A percentile compares a stretch with the other conserved stretches of the same genome.
These are phyloP conservation scores for Podospora tetraspora DNA, from an alignment of 495 filamentous ascomycete species.

Conservation along the genomic window DNA sequence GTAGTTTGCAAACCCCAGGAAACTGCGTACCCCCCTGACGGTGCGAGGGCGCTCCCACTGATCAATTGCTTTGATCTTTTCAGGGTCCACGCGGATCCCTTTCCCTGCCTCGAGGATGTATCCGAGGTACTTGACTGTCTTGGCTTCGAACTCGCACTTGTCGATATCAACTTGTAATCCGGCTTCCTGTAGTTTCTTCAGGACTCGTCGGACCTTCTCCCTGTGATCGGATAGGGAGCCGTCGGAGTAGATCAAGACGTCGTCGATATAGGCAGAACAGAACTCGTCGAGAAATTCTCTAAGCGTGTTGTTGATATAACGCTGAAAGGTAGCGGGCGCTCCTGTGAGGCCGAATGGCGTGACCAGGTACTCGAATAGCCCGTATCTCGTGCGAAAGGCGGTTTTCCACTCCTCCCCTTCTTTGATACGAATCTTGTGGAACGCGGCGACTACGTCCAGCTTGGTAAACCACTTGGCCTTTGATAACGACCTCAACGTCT, in stretches of 20 bases:
- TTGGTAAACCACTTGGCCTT: background rate
- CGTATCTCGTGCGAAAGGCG: background rate
- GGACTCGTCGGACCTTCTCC: background rate
- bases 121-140: background rate
- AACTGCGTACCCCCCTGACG: too few relatives aligned
- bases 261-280: background rate
- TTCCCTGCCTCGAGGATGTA: background rate
- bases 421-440: background rate
- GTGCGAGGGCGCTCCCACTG: too few relatives aligned
- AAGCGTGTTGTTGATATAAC: background rate
- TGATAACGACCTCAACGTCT: background rate
- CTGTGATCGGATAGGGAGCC: background rate
- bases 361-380: background rate
- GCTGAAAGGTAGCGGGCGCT: background rate
- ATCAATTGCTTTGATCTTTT: background rate
- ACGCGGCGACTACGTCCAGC: background rate
- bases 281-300: background rate
- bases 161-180: background rate
- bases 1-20: too few relatives aligned
- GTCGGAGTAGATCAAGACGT: background rate
- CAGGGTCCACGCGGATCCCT: background rate
- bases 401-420: background rate
- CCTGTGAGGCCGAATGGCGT: background rate
- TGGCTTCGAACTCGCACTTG: background rate
- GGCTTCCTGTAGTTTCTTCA: background rate